Evolutionary conservation across 2,329 filamentous ascomycete genomes (phyloP).

Genomic region (Penicillium digitatum): DNA sequence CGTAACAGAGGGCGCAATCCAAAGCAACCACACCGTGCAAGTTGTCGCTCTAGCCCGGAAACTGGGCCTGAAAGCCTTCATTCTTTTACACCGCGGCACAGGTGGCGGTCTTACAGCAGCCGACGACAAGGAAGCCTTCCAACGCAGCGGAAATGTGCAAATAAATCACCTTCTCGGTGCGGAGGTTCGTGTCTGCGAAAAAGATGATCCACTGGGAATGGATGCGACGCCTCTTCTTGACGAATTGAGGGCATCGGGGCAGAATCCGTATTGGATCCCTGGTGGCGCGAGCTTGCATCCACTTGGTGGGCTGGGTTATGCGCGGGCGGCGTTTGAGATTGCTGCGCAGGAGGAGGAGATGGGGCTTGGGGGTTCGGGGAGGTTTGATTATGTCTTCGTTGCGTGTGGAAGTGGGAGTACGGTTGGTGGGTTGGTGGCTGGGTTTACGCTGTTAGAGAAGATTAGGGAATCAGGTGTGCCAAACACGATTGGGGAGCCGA

Average conservation of each 20-base stretch:
- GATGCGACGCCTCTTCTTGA: constrained; percentile 24
- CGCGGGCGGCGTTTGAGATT: constrained; percentile 33
- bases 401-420: constrained; percentile 39
- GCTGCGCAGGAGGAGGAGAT: constrained; percentile 24
- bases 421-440: constrained; percentile 33
- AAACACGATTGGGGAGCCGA: neutral
- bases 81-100: constrained; percentile 29
- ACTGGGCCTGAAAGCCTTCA: constrained; percentile 26
- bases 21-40: constrained; percentile 39
- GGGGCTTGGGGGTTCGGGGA: constrained; percentile 17
- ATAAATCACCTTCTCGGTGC: constrained; percentile 30
- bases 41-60: constrained; percentile 29
- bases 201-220: constrained; percentile 48
- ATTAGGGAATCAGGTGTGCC: neutral
- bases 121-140: constrained; percentile 18
- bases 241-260: constrained; percentile 16
- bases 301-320: constrained; percentile 35
- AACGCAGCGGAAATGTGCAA: constrained; percentile 28
- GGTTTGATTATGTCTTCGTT: constrained; percentile 36
- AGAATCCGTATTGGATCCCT: constrained; percentile 35
- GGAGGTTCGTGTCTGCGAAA: constrained; percentile 52
- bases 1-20: constrained; percentile 36
- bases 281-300: constrained; percentile 35
- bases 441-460: constrained; percentile 33
- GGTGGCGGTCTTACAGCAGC: constrained; percentile 25